Evolutionary conservation across 495 filamentous ascomycete species (phyloP).

Genomic region (Neurospora pannonica): DNA sequence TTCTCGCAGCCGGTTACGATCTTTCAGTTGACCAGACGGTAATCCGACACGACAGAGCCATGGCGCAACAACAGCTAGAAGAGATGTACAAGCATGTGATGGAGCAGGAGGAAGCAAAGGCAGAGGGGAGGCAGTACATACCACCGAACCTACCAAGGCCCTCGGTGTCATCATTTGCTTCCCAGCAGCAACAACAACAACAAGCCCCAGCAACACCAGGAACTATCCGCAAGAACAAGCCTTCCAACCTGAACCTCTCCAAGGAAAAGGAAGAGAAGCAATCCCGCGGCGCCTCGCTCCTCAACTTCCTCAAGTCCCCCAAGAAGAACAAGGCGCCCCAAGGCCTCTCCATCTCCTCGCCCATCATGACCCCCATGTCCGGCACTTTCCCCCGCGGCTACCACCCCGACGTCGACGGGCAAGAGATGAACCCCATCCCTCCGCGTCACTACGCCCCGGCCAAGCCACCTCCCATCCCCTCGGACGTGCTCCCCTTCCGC

Average conservation of each 20-base stretch:
- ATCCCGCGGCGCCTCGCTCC: conserved; percentile 41
- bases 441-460: conserved; percentile 39
- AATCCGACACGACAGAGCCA: conserved; percentile 59
- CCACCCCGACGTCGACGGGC: conserved; percentile 18
- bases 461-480: conserved; percentile 35
- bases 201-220: conserved; percentile 13
- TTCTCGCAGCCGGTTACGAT: conserved; percentile 29
- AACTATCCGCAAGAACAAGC: conserved; percentile 32
- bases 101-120: conserved; percentile 71
- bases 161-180: conserved; percentile 23
- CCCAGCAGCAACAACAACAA: conserved; percentile 12
- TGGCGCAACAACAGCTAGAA: conserved; percentile 72
- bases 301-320: conserved; percentile 45
- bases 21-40: conserved; percentile 61
- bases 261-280: conserved; percentile 28
- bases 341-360: conserved; percentile 43
- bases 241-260: conserved; percentile 34
- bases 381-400: conserved; percentile 36
- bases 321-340: conserved; percentile 29
- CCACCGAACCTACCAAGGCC: conserved; percentile 21
- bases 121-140: conserved; percentile 30
- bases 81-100: conserved; percentile 85
- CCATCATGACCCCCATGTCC: conserved; percentile 47
- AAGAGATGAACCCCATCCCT: conserved; percentile 43
- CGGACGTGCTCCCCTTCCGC: conserved; percentile 33